These are phyloP conservation scores for Nakaseomyces kungkrabaensis DNA, from an alignment of 1,139 yeast genomes.

Conservation along the genomic window DNA sequence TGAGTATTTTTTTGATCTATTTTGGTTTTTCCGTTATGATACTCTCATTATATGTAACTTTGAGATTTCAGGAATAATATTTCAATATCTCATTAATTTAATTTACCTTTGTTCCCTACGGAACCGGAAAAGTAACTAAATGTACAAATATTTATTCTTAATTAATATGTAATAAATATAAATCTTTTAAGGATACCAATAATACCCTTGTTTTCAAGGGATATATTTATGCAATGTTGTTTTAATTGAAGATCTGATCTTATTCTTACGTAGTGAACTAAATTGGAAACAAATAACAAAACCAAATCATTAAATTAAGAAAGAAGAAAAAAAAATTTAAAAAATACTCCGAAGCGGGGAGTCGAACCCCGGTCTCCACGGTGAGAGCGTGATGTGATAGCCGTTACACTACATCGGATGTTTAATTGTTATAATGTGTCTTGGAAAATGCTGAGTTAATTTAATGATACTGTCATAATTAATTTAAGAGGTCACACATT, in stretches of 20 bases:
- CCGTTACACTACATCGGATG: conserved; percentile 33
- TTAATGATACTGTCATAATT: too few species aligned
- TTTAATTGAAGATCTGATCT: too few species aligned
- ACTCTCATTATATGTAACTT: conserved; percentile 65
- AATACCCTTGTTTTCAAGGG: too few species aligned
- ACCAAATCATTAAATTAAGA: neutral
- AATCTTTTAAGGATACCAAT: too few species aligned
- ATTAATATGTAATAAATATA: too few species aligned
- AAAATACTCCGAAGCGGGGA: conserved; percentile 38
- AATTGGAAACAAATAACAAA: neutral
- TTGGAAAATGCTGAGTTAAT: too few species aligned
- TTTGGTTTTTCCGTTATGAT: conserved; percentile 76
- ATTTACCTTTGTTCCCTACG: too few species aligned
- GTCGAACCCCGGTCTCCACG: conserved; percentile 41
- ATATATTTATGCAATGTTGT: too few species aligned
- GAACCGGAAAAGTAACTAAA: too few species aligned
- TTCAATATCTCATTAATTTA: too few species aligned
- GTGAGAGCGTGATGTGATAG: conserved; percentile 34
- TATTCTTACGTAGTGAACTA: too few species aligned
- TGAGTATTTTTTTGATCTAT: conserved; percentile 50
- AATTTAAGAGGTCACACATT: too few species aligned
- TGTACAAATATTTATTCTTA: neutral
- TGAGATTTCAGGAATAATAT: conserved; percentile 20
- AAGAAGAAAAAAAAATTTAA: neutral
- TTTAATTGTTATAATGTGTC: neutral